Evolutionary conservation across 2,329 filamentous ascomycete species (phyloP), one percentile per base, ranked within the genome.

Genomic region (Epichloe uncinata): DNA sequence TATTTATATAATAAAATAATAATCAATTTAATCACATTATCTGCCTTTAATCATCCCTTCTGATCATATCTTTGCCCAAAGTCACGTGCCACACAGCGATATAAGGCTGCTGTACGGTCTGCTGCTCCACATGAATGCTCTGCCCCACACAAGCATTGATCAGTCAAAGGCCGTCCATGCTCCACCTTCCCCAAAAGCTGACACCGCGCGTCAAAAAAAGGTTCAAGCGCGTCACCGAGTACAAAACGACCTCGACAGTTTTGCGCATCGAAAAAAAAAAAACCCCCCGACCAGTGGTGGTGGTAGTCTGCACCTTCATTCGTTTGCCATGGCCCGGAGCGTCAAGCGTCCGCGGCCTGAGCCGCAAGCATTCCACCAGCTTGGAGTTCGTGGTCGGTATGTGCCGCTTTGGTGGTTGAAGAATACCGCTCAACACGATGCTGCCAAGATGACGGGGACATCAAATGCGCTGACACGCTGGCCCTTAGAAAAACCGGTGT

Each of bases 401-500:
- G 67, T 47, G 36, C 44, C 42, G 20, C 38, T 3, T 40, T 42
- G 20, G 20, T 26, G 35, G 35, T 3, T 6, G 35, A 7, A n/a
- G 12, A 12, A 36, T 12, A 15, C 35, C 15, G 38, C 2, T 20
- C 38, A 15, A 37, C 1, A 37, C 13, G 26, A 30, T 30, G 26
- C 8, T 30, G 26, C 26, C 8, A 3, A 9, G 8, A 3, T 30
- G 26, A 30, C 26, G 26, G 26, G 6, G 7, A 5, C 4, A 38
- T 16, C 7, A 9, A 5, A 16, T 9, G 9, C 18, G 13, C 46
- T 46, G 56, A 50, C 54, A 20, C 34, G 11, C 16, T 52, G 42
- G 18, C 11, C 26, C 26, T 7, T 57, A 96, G 91, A 58, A 94
- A 95, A 76, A 98, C 93, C 1, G 93, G 93, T 42, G 78, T 95